These are phyloP conservation scores for Sporothrix inflata DNA, from an alignment of 2,329 filamentous ascomycete genomes.

Conservation along the genomic window DNA sequence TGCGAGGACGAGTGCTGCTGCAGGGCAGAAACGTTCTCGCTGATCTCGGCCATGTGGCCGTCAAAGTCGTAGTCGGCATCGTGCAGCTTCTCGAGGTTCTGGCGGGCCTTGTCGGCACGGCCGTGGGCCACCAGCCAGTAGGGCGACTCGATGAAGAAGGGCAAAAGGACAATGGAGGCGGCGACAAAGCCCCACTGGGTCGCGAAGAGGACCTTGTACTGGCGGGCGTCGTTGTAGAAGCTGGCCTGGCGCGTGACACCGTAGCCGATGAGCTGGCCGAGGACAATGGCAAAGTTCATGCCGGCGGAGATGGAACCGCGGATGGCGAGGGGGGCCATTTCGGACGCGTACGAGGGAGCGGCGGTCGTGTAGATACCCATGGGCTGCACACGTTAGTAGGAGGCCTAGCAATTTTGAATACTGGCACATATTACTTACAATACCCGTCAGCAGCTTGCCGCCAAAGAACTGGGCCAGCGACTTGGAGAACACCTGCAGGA, in stretches of 20 bases:
- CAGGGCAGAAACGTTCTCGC: conserved; percentile 35
- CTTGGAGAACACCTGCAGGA: conserved; percentile 43
- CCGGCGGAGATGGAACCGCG: conserved; percentile 36
- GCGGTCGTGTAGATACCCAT: conserved; percentile 35
- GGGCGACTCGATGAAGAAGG: conserved; percentile 35
- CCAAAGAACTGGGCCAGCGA: conserved; percentile 43
- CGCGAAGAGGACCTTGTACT: conserved; percentile 40
- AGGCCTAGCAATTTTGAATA: too few relatives aligned
- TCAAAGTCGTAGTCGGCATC: conserved; percentile 38
- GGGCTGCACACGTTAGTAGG: too few relatives aligned
- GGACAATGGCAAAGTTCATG: conserved; percentile 38
- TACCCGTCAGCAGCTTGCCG: conserved; percentile 43
- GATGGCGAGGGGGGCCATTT: conserved; percentile 37
- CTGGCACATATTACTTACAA: too few relatives aligned
- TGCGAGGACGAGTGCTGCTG: background rate
- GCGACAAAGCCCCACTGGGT: conserved; percentile 41
- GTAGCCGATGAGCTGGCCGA: conserved; percentile 35
- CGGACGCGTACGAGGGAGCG: conserved; percentile 35
- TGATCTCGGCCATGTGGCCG: conserved; percentile 40
- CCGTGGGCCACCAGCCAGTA: conserved; percentile 42
- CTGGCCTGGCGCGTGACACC: conserved; percentile 37
- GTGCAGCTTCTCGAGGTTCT: conserved; percentile 41
- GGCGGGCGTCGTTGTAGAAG: conserved; percentile 35
- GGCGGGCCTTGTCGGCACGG: conserved; percentile 38
- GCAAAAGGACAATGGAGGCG: conserved; percentile 38